Percentiles rank a stretch among this genome's conserved stretches.
Evolutionary conservation across 345 rosid genomes (phyloP).

Genomic region (Rubroshorea leprosula): DNA sequence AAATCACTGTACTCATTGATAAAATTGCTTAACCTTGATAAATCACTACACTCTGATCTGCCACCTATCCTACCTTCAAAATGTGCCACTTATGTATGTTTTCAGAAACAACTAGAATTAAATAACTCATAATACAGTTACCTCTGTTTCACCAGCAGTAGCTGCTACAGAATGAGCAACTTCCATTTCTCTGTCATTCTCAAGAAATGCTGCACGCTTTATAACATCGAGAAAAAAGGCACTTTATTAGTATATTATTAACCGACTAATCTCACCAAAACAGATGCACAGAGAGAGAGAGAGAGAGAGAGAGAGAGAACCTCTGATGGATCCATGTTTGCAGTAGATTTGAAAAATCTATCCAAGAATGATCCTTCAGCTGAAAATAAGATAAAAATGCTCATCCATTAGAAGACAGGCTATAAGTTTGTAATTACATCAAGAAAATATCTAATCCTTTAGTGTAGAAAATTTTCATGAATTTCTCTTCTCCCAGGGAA

Average conservation of each 20-base stretch:
- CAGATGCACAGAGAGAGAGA: background rate
- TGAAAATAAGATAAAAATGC: slow-evolving; percentile 24
- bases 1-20: background rate
- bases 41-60: background rate
- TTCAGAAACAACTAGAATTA: background rate
- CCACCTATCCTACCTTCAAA: background rate
- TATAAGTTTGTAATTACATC: background rate
- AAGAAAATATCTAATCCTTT: too few relatives aligned
- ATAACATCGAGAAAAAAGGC: background rate
- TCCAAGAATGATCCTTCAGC: slow-evolving; percentile 81
- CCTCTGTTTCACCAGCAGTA: slow-evolving; percentile 78
- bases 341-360: slow-evolving; percentile 67
- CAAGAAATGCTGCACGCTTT: slow-evolving; percentile 77
- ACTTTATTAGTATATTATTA: background rate
- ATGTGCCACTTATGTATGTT: background rate
- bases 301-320: slow-evolving; percentile 38
- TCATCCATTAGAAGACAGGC: background rate
- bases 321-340: slow-evolving; percentile 65
- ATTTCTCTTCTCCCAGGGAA: too few relatives aligned
- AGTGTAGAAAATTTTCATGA: too few relatives aligned
- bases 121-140: slow-evolving; percentile 7
- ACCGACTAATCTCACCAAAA: background rate
- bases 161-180: slow-evolving; percentile 89
- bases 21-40: too few relatives aligned
- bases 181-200: slow-evolving; percentile 78